A percentile compares a stretch with the other conserved stretches of the same genome.
phyloP scores from a whole-genome alignment of 768 basidiomycete species.

The Paxillus involutus region DNA sequence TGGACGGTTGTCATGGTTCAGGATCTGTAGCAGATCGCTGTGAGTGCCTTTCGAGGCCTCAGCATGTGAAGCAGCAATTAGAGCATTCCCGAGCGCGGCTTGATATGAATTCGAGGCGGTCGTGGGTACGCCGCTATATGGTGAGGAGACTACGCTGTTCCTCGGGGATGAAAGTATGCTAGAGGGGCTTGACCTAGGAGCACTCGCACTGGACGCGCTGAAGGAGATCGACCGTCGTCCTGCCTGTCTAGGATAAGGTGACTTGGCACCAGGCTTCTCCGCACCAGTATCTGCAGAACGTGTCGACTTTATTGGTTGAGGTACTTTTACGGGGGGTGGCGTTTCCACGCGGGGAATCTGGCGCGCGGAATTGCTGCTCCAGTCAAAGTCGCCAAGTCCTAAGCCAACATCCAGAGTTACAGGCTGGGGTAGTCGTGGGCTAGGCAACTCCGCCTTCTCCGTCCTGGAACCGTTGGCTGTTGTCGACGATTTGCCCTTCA shows the following conservation, averaged over 20 bases:
- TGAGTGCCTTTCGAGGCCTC: constrained; percentile 92
- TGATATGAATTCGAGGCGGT: constrained; percentile 41
- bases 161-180: constrained; percentile 54
- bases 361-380: constrained; percentile 36
- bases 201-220: constrained; percentile 31
- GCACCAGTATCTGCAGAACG: constrained; percentile 27
- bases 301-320: constrained; percentile 19
- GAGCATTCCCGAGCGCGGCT: constrained; percentile 79
- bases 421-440: constrained; percentile 54
- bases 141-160: constrained; percentile 40
- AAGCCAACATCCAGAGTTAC: constrained; percentile 55
- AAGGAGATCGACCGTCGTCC: constrained; percentile 80
- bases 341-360: constrained; percentile 13
- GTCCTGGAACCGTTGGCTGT: constrained; percentile 26
- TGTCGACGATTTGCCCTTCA: constrained; percentile 54
- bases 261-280: constrained; percentile 36
- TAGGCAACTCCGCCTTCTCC: constrained; percentile 41
- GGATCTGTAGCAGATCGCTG: constrained; percentile 86
- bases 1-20: constrained; percentile 84
- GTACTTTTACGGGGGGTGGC: constrained; percentile 16
- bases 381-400: constrained; percentile 55
- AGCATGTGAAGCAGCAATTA: constrained; percentile 92
- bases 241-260: constrained; percentile 41
- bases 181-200: constrained; percentile 40
- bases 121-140: constrained; percentile 21